Evolutionary conservation across 2,329 filamentous ascomycete species (phyloP).

Genomic region (Talaromyces sp.): DNA sequence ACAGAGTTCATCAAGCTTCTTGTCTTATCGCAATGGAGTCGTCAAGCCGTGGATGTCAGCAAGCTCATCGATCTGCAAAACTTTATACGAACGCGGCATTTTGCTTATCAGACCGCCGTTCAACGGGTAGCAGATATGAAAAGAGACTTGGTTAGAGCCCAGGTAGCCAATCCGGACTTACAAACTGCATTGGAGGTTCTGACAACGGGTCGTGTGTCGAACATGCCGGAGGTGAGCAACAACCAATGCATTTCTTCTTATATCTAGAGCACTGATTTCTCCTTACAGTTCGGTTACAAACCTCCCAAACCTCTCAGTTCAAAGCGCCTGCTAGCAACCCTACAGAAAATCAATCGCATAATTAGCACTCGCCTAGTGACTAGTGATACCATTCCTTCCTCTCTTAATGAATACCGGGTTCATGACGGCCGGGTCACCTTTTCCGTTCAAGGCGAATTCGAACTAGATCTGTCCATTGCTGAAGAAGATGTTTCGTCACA

Average conservation of each 20-base stretch:
- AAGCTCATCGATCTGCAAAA: slow-evolving; percentile 83
- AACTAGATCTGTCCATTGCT: slow-evolving; percentile 87
- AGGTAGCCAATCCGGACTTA: slow-evolving; percentile 85
- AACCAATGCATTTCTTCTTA: slow-evolving; percentile 12
- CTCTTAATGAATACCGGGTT: slow-evolving; percentile 75
- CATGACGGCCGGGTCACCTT: slow-evolving; percentile 89
- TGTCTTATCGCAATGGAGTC: slow-evolving; percentile 87
- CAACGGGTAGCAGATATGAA: slow-evolving; percentile 70
- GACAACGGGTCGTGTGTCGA: slow-evolving; percentile 71
- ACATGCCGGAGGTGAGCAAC: slow-evolving; percentile 71
- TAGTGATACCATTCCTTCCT: slow-evolving; percentile 76
- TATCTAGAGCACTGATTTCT: slow-evolving; percentile 22
- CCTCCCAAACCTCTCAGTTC: slow-evolving; percentile 68
- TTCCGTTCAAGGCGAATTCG: slow-evolving; percentile 77
- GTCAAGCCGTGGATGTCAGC: slow-evolving; percentile 73
- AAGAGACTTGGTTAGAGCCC: slow-evolving; percentile 66
- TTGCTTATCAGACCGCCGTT: slow-evolving; percentile 60
- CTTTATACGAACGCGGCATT: slow-evolving; percentile 66
- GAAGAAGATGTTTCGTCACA: slow-evolving; percentile 80
- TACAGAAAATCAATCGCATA: slow-evolving; percentile 79
- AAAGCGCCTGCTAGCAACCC: slow-evolving; percentile 68
- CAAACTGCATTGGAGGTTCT: slow-evolving; percentile 84
- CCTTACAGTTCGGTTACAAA: slow-evolving; percentile 68
- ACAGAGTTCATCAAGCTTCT: slow-evolving; percentile 90
- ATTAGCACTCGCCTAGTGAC: slow-evolving; percentile 81